phyloP scores from a whole-genome alignment of 768 basidiomycete genomes.

The Pisolithus microcarpus region DNA sequence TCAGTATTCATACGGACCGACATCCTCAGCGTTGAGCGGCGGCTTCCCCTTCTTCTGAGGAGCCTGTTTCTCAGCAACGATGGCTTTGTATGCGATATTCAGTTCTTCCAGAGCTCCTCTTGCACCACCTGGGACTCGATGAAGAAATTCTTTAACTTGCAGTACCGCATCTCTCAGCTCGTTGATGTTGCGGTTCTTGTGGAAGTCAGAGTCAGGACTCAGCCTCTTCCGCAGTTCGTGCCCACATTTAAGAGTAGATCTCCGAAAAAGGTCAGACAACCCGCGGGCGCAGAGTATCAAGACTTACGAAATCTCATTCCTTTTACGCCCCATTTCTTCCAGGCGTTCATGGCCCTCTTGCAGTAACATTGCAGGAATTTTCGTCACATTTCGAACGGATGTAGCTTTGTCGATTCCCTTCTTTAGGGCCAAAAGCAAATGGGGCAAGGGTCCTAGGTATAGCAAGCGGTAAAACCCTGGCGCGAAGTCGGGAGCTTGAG shows the following conservation, averaged over 20 bases:
- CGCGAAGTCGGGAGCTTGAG: conserved; percentile 23
- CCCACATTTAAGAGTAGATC: conserved; percentile 3
- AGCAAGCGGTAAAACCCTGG: conserved; percentile 27
- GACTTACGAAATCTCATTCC: not conserved
- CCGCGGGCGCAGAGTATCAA: not conserved
- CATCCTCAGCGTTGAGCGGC: too few relatives aligned
- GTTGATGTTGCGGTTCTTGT: too few relatives aligned
- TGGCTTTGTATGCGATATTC: not conserved
- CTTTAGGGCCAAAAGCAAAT: conserved; percentile 36
- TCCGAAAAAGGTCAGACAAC: conserved; percentile 6
- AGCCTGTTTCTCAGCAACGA: conserved; percentile 10
- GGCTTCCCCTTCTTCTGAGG: too few relatives aligned
- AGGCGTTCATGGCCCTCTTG: conserved; percentile 28
- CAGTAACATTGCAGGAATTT: conserved; percentile 17
- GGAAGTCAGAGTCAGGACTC: too few relatives aligned
- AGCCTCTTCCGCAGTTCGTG: too few relatives aligned
- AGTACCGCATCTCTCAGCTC: too few relatives aligned
- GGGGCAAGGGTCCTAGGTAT: conserved; percentile 34
- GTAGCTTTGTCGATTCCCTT: conserved; percentile 18
- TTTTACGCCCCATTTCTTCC: conserved; percentile 25
- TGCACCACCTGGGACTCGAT: too few relatives aligned
- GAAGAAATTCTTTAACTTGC: too few relatives aligned
- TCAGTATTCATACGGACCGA: too few relatives aligned
- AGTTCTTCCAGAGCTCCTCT: too few relatives aligned
- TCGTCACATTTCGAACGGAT: conserved; percentile 26